A percentile compares a stretch with the other conserved stretches of the same genome.
Evolutionary conservation across 306 rosid genomes (phyloP).

Genomic region (Corylus heterophylla): DNA sequence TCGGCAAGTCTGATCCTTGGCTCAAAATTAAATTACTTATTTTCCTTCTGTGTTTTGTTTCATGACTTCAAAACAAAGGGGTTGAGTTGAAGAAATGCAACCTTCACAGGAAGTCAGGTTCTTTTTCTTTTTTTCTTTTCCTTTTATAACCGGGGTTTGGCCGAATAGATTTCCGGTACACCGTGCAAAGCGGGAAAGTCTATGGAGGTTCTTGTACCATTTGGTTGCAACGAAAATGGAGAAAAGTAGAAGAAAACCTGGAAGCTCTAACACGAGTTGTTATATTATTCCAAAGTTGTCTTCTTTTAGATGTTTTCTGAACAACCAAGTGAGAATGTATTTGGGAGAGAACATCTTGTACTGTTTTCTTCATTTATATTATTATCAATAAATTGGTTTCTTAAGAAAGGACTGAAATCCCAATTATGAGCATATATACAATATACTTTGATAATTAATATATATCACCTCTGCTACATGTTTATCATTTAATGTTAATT

Average conservation of each 20-base stretch:
- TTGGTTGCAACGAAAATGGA: neutral
- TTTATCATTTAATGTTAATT: neutral
- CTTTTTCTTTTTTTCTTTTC: too few species aligned
- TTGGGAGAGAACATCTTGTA: neutral
- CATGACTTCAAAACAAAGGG: neutral
- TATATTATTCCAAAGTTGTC: neutral
- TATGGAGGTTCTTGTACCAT: neutral
- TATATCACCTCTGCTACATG: neutral
- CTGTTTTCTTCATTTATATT: neutral
- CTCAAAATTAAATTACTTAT: too few species aligned
- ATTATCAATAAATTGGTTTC: neutral
- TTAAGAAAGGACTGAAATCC: neutral
- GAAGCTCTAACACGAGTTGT: neutral
- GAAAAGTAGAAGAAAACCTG: neutral
- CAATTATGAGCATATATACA: neutral
- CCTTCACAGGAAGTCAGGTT: slow-evolving; percentile 18
- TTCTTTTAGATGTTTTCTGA: neutral
- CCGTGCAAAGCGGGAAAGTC: neutral
- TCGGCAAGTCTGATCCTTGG: too few species aligned
- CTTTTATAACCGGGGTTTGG: too few species aligned
- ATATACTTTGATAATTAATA: too few species aligned
- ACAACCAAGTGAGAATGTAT: neutral
- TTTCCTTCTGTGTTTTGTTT: too few species aligned
- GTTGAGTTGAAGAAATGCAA: neutral
- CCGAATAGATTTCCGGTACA: too few species aligned